phyloP scores from a whole-genome alignment of 1,139 yeast genomes.

The Kazachstania sp. region DNA sequence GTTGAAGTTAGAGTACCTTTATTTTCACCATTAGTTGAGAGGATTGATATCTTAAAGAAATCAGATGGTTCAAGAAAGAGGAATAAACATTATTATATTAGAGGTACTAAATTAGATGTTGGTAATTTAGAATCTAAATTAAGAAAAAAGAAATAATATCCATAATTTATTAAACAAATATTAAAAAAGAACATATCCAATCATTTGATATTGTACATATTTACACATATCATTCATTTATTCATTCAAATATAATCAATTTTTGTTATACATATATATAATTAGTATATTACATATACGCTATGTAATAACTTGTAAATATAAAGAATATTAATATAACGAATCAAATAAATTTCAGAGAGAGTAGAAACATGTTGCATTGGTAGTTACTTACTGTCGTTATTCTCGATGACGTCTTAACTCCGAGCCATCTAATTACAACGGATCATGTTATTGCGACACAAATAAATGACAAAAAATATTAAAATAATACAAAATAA shows the following conservation, averaged over 20 bases:
- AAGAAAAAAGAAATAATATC: conserved; percentile 24
- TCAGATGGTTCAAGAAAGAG: conserved; percentile 60
- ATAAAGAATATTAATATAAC: not conserved
- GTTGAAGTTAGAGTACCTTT: conserved; percentile 74
- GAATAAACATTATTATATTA: conserved; percentile 79
- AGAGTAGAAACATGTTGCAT: no score
- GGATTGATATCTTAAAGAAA: conserved; percentile 66
- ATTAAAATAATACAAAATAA: no score
- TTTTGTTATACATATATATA: not conserved
- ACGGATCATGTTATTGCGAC: no score
- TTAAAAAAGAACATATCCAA: not conserved
- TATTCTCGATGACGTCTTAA: no score
- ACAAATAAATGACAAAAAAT: no score
- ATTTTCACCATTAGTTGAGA: conserved; percentile 66
- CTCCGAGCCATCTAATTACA: no score
- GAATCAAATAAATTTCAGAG: not conserved
- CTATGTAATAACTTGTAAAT: conserved; percentile 2
- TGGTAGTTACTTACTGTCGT: no score
- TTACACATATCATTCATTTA: not conserved
- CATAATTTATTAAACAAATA: not conserved
- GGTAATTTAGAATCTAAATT: conserved; percentile 53
- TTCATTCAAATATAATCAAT: not conserved
- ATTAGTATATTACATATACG: no score
- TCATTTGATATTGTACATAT: not conserved
- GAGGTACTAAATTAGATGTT: conserved; percentile 76